Conservation (phyloP, 2,329 filamentous ascomycete genomes). For the Chaetomiaceae sp. region DNA sequence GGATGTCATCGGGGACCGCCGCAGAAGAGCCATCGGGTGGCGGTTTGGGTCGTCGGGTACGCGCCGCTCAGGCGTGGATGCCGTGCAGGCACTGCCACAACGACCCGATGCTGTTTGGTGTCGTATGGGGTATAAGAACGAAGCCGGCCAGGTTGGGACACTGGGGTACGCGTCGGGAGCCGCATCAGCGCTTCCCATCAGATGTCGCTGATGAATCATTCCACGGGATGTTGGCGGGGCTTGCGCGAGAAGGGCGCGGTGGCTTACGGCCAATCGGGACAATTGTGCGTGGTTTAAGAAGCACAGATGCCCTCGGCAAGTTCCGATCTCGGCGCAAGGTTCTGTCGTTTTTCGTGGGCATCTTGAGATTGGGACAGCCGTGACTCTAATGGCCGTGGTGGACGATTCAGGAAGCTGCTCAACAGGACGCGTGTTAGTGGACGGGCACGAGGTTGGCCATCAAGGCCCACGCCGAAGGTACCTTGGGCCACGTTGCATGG, state of each 20-base stretch:
- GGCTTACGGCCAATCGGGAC: constrained; percentile 22
- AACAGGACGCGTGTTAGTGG: constrained; percentile 15
- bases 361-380: neutral
- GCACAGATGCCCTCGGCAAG: constrained; percentile 17
- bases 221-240: constrained; percentile 11
- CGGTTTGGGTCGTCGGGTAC: neutral
- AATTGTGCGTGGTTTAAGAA: constrained; percentile 16
- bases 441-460: constrained; percentile 15
- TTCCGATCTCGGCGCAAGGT: constrained; percentile 25
- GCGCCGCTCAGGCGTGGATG: neutral
- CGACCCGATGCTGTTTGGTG: neutral
- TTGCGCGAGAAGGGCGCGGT: constrained; percentile 12
- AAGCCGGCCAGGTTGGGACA: neutral
- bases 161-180: constrained; percentile 7
- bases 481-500: constrained; percentile 13
- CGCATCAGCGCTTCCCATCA: constrained; percentile 7
- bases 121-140: constrained; percentile 5
- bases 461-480: neutral
- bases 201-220: neutral
- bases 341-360: neutral
- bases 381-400: constrained; percentile 7
- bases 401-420: constrained; percentile 27
- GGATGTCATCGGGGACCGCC: constrained; percentile 17
- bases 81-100: constrained; percentile 10
- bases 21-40: neutral